Percentiles rank a stretch among this genome's conserved stretches.
Evolutionary conservation across 768 basidiomycete species (phyloP).

Genomic region (Xerocomellus amylosporus): DNA sequence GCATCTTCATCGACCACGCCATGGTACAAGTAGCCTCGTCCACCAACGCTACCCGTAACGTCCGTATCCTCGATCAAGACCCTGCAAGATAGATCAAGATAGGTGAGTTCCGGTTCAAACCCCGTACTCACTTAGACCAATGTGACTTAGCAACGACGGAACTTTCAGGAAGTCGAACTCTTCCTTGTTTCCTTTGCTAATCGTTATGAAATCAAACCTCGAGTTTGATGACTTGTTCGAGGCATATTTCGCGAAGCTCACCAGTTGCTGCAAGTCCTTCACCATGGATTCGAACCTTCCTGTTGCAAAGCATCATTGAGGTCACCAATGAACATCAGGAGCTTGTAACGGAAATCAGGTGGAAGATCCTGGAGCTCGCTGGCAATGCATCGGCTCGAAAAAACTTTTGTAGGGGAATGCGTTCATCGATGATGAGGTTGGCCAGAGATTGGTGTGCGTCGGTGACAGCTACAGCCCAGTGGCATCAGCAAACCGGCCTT

Average conservation of each 20-base stretch:
- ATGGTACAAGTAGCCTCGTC: slow-evolving; percentile 54
- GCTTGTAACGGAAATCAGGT: slow-evolving; percentile 47
- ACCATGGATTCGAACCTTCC: slow-evolving; percentile 28
- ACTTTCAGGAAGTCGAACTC: slow-evolving; percentile 32
- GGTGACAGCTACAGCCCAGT: slow-evolving; percentile 32
- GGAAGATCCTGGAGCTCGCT: slow-evolving; percentile 49
- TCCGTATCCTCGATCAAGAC: slow-evolving; percentile 59
- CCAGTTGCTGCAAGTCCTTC: slow-evolving; percentile 23
- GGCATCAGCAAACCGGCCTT: too few species aligned
- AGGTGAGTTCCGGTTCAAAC: not conserved
- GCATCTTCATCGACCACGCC: slow-evolving; percentile 36
- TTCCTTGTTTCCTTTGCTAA: slow-evolving; percentile 32
- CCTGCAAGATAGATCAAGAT: slow-evolving; percentile 35
- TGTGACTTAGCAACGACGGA: slow-evolving; percentile 36
- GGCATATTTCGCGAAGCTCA: slow-evolving; percentile 26
- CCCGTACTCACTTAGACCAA: slow-evolving; percentile 40
- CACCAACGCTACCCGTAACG: slow-evolving; percentile 42
- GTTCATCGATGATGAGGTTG: slow-evolving; percentile 47
- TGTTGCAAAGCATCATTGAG: slow-evolving; percentile 18
- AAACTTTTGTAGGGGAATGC: slow-evolving; percentile 46
- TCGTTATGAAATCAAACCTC: slow-evolving; percentile 32
- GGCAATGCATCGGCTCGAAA: slow-evolving; percentile 46
- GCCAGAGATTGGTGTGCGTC: slow-evolving; percentile 38
- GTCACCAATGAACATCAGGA: slow-evolving; percentile 47
- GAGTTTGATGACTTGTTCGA: slow-evolving; percentile 18